Conservation (phyloP, 208 protist species). For the Acanthamoeba rhysodes region DNA sequence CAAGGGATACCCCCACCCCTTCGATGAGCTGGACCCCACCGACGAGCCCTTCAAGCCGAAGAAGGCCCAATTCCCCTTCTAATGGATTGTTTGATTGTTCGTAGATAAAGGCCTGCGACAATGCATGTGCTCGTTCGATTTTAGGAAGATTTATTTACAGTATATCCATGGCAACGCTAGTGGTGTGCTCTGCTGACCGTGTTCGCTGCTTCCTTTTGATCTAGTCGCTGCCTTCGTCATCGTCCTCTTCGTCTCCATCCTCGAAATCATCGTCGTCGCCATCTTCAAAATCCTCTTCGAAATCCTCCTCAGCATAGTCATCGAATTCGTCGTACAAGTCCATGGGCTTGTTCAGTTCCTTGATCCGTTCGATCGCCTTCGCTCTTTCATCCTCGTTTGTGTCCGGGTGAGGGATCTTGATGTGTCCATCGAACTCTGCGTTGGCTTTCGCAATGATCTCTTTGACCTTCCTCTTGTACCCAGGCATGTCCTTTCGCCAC, state of each 20-base stretch:
- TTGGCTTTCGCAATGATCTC: constrained; percentile 93
- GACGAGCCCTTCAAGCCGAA: background rate
- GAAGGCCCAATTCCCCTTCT: constrained; percentile 23
- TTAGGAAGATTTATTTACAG: background rate
- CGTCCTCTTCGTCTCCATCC: constrained; percentile 53
- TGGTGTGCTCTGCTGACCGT: background rate
- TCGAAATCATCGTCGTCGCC: constrained; percentile 43
- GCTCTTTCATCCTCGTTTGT: constrained; percentile 88
- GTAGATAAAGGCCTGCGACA: background rate
- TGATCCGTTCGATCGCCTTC: constrained; percentile 78
- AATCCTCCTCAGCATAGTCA: constrained; percentile 78
- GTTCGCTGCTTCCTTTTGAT: background rate
- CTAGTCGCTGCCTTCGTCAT: background rate
- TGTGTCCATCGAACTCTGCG: constrained; percentile 84
- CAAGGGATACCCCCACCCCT: background rate
- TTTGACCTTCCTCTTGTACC: constrained; percentile 89
- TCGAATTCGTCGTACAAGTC: constrained; percentile 80
- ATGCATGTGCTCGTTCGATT: too few species aligned
- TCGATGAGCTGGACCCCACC: background rate
- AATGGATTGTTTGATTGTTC: background rate
- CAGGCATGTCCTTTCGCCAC: constrained; percentile 75
- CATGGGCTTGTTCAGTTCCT: constrained; percentile 69
- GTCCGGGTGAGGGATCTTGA: constrained; percentile 91
- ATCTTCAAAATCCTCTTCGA: constrained; percentile 55
- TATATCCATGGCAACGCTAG: background rate